Evolutionary conservation across 495 filamentous ascomycete genomes (phyloP).

Genomic region (Tetracladium setigerum): DNA sequence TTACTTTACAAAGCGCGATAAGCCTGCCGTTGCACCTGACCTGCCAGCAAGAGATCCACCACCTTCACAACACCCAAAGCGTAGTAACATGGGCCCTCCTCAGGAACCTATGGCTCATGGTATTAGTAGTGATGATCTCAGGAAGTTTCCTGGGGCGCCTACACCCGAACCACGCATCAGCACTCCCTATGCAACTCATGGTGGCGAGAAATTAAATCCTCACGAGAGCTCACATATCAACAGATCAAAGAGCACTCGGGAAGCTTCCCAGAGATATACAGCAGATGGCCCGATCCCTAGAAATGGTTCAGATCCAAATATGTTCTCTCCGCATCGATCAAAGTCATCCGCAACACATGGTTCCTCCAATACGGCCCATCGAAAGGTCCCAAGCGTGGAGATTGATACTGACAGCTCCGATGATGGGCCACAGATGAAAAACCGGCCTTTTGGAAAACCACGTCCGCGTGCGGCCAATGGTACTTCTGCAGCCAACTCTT

Average conservation of each 20-base stretch:
- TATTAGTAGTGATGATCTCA: too few species aligned
- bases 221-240: slow-evolving; percentile 33
- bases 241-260: slow-evolving; percentile 31
- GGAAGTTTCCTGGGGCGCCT: slow-evolving; percentile 8
- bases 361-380: neutral
- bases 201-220: slow-evolving; percentile 61
- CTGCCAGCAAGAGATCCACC: slow-evolving; percentile 12
- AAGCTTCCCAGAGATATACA: neutral
- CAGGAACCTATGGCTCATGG: too few species aligned
- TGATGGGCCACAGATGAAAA: slow-evolving; percentile 2
- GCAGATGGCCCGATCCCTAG: slow-evolving; percentile 5
- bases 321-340: slow-evolving; percentile 9
- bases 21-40: slow-evolving; percentile 9
- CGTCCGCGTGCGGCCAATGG: neutral
- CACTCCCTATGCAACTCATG: slow-evolving; percentile 59
- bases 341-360: slow-evolving; percentile 3
- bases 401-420: slow-evolving; percentile 11
- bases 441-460: neutral
- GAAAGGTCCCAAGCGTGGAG: neutral
- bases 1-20: slow-evolving; percentile 31
- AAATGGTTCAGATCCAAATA: slow-evolving; percentile 13
- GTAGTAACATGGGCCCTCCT: neutral
- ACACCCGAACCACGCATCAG: slow-evolving; percentile 46
- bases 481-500: neutral
- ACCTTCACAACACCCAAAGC: too few species aligned